A percentile compares a stretch with the other conserved stretches of the same genome.
Conservation (phyloP, 225 moss, liverwort and hornwort species). For the Straminergon stramineum region DNA sequence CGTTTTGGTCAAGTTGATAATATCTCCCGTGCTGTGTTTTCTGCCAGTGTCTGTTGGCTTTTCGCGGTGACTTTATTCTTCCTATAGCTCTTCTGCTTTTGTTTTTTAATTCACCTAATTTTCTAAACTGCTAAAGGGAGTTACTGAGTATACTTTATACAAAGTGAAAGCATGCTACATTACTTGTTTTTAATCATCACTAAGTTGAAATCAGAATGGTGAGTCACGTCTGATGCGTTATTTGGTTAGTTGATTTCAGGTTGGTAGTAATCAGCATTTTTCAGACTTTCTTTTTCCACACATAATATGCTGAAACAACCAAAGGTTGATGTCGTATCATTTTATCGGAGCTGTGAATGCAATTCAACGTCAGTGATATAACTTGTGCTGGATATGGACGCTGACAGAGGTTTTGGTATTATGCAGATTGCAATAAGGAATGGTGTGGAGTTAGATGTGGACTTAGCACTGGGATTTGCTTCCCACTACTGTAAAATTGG, state of each 20-base stretch:
- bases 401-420: neutral
- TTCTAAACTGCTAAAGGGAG: neutral
- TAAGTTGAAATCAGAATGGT: neutral
- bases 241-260: neutral
- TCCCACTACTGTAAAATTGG: conserved; percentile 93
- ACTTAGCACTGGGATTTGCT: conserved; percentile 92
- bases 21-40: neutral
- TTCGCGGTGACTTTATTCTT: neutral
- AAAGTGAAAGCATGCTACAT: neutral
- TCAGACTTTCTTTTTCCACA: neutral
- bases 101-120: neutral
- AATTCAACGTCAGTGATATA: neutral
- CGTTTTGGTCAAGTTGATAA: neutral
- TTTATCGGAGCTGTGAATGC: neutral
- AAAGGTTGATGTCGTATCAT: neutral
- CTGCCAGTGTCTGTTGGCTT: neutral
- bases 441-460: conserved; percentile 80
- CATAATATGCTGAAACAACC: neutral
- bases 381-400: neutral
- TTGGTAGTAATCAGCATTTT: neutral
- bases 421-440: conserved; percentile 82
- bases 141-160: neutral
- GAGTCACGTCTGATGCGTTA: neutral
- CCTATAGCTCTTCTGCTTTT: neutral
- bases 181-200: neutral